These are phyloP conservation scores for Deuterostichococcus epilithicus DNA, from an alignment of 139 green algal species.

Conservation along the genomic window DNA sequence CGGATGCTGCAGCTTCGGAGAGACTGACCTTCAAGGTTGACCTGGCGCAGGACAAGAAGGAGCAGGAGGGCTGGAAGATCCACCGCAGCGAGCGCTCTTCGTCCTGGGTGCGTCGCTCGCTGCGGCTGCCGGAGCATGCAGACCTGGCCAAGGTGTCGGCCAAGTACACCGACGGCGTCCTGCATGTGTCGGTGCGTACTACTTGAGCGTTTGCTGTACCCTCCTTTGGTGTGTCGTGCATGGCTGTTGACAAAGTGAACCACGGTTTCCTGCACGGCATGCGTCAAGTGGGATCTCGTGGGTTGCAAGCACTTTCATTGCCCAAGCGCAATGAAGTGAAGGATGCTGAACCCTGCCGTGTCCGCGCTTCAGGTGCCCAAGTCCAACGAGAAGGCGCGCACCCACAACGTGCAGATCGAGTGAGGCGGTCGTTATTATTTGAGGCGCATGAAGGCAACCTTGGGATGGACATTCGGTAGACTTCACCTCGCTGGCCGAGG, in stretches of 20 bases:
- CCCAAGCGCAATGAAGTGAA: background rate
- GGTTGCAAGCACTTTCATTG: too few relatives aligned
- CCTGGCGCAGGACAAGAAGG: background rate
- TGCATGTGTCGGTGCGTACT: slow-evolving; percentile 12
- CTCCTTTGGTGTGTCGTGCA: too few relatives aligned
- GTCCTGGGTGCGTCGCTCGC: slow-evolving; percentile 3
- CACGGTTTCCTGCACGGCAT: background rate
- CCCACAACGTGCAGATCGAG: background rate
- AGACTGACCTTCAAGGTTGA: too few relatives aligned
- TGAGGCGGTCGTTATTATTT: too few relatives aligned
- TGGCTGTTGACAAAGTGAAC: too few relatives aligned
- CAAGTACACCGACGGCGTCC: slow-evolving; percentile 23
- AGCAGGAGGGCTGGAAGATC: background rate
- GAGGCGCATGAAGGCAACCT: too few relatives aligned
- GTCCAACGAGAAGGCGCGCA: background rate
- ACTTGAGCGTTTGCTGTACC: background rate
- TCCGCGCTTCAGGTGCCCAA: slow-evolving; percentile 12
- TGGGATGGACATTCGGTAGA: too few relatives aligned
- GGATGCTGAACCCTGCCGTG: background rate
- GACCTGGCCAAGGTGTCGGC: slow-evolving; percentile 17
- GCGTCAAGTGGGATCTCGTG: too few relatives aligned
- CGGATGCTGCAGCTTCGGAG: too few relatives aligned
- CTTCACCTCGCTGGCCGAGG: too few relatives aligned
- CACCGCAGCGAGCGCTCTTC: slow-evolving; percentile 11
- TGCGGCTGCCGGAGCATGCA: slow-evolving; percentile 17